Base-by-base conservation (phyloP, 805 yeast species). In the Candida silvatica region DNA sequence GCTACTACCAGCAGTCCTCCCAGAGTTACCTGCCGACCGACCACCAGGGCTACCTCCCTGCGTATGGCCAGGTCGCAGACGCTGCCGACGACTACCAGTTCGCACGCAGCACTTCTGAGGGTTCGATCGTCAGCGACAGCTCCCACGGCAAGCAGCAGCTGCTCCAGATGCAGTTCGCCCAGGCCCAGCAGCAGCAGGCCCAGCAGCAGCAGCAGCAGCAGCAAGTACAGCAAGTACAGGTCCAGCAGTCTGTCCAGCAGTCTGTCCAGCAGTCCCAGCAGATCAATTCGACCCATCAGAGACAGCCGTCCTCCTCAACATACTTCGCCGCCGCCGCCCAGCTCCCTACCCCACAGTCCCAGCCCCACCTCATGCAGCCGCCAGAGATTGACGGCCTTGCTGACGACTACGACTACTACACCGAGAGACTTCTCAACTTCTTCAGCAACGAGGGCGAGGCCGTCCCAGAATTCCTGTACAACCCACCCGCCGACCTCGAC, bases 401-500 rank as follows among this genome's bases (percentile, higher is more conserved):
- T 16, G 70, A 64, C 5, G 67, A 65, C 37, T 67, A 62, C 39
- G 61, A 63, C 17, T 53, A 43, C 18, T 66, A 64, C 36, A 59
- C 65, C 1, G 60, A 59, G 11, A 51, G 60, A 17, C 50, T 77
- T 25, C 57, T 77, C 32, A 61, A 62, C n/a, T 76, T 63, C 49
- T 73, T 77, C 44, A 62, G 72, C 31, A 73, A 66, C 36, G 77
- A 72, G 37, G 51, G 54, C 29, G 59, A 52, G 32, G 53, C 58
- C 8, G 47, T 54, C 31, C 61, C 61, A 6, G 46, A 52, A 17
- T 61, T 69, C 35, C 50, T 77, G 19, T 53, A 64, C 20, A 58
- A 64, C 34, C 81, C 83, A 5, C 88, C 90, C 1, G 59, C 63
- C 25, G 72, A 74, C 46, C 74, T 80, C 38, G 71, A 77, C 45